Percentiles rank a stretch among this genome's conserved stretches.
Conservation (phyloP, 305 asterid species). For the Solanum chacoense region DNA sequence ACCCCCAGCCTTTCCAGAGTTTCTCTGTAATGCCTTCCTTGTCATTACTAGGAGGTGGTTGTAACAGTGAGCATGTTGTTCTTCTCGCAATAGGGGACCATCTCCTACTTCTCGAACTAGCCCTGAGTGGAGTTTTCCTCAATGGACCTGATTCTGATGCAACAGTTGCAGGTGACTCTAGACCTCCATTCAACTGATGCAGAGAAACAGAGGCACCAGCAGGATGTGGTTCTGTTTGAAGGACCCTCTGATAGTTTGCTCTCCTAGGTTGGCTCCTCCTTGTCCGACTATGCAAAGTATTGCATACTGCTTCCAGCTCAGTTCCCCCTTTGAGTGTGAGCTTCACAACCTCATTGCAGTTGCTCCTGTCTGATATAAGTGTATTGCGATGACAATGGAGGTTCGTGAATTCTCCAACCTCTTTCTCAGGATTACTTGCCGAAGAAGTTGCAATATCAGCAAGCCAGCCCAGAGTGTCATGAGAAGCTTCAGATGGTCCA, state of each 20-base stretch:
- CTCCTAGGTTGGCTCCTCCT: slow-evolving; percentile 8
- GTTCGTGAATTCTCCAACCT: background rate
- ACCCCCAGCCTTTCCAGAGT: slow-evolving; percentile 15
- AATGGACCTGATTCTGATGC: slow-evolving; percentile 2
- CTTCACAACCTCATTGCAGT: background rate
- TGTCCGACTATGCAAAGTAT: background rate
- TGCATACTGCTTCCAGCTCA: slow-evolving; percentile 11
- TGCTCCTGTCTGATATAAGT: background rate
- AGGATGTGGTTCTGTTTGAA: slow-evolving; percentile 4
- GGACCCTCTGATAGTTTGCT: slow-evolving; percentile 4
- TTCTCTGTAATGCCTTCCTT: background rate
- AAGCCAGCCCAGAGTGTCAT: slow-evolving; percentile 8
- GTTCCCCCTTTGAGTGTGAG: background rate
- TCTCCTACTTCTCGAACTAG: slow-evolving; percentile 1
- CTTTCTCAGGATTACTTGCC: background rate
- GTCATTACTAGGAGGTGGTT: background rate
- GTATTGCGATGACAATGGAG: background rate
- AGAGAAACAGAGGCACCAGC: background rate
- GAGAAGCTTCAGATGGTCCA: slow-evolving; percentile 6
- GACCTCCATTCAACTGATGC: slow-evolving; percentile 1
- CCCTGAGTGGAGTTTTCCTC: slow-evolving; percentile 19
- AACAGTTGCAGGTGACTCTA: background rate
- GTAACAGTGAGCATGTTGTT: background rate
- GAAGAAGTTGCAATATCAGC: slow-evolving; percentile 8
- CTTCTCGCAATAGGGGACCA: background rate